A percentile compares a stretch with the other conserved stretches of the same genome.
Evolutionary conservation across 768 basidiomycete genomes (phyloP).

Genomic region (Lentinus brumalis): DNA sequence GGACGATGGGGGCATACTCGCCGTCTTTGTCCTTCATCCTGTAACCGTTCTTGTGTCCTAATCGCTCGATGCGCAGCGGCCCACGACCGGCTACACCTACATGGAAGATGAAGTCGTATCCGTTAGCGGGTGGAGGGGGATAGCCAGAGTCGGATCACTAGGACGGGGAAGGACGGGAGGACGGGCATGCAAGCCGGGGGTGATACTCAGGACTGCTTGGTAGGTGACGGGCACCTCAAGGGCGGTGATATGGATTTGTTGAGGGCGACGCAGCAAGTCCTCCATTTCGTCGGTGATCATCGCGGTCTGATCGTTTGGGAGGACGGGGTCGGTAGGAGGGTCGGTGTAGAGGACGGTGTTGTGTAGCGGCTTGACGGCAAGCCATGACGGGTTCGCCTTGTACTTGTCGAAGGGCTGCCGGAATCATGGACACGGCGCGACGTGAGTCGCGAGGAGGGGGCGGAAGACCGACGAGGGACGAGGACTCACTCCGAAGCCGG

Average conservation of each 20-base stretch:
- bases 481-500: slow-evolving; percentile 54
- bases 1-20: slow-evolving; percentile 49
- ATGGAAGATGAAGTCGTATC: slow-evolving; percentile 73
- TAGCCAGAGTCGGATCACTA: slow-evolving; percentile 37
- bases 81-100: slow-evolving; percentile 70
- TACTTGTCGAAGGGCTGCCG: slow-evolving; percentile 26
- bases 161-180: slow-evolving; percentile 53
- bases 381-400: slow-evolving; percentile 66
- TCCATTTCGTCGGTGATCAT: slow-evolving; percentile 27
- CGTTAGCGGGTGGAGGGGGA: slow-evolving; percentile 46
- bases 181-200: slow-evolving; percentile 60
- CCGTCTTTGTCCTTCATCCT: slow-evolving; percentile 66
- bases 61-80: slow-evolving; percentile 60
- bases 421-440: neutral
- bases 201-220: slow-evolving; percentile 52
- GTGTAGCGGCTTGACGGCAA: slow-evolving; percentile 64
- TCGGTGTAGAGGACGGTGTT: slow-evolving; percentile 51
- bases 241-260: slow-evolving; percentile 58
- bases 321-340: slow-evolving; percentile 10
- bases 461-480: neutral
- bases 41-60: slow-evolving; percentile 68
- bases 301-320: slow-evolving; percentile 28
- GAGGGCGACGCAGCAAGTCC: slow-evolving; percentile 17
- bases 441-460: neutral
- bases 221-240: slow-evolving; percentile 63